Evolutionary conservation across 345 rosid species (phyloP), one percentile per base, ranked within the genome.

Genomic region (Eucalyptus victrix): DNA sequence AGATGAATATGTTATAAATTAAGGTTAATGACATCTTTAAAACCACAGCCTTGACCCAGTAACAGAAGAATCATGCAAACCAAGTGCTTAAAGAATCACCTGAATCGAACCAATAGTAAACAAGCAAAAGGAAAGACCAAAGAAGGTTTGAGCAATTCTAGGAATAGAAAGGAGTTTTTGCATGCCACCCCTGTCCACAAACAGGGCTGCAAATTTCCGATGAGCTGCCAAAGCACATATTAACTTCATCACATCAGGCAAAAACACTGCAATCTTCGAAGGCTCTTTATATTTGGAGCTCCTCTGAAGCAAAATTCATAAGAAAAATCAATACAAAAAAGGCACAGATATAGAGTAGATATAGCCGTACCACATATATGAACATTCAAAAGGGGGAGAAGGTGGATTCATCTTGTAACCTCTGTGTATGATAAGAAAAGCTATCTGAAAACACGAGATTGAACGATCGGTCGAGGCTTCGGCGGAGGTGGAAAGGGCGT

Each of bases 141-240:
- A 95, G 92, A 93, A 96, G 37, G 97, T 96, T 80, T 94, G 94
- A 86, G 93, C 91, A 89, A 91, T 93, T 92, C 97, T 96, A 80
- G 99, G 98, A 44, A 96, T 94, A 90, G 96, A 94, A 87, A 98
- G 99, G 93, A 98, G 93, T 34, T 97, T 98, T 91, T 96, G 98
- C 92, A 97, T 93, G 91, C 99, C 99, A 93, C 98, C 94, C 9
- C 99, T 95, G 92, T 98, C 99, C 88, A 98, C 99, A 95, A 97
- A 98, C 90, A 98, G 93, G 13, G 99, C 98, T 90, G 99, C 99
- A 92, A 98, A 98, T 93, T 98, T 98, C 89, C 98, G 94, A 90
- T 97, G 99, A 65, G 99, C 98, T 90, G 99, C 99, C 94, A 98
- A 95, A 87, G 99, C 97, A 91, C 99, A 97, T 88, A 98, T 97